Evolutionary conservation across 371 early-diverging fungal genomes (phyloP), one percentile per base, ranked within the genome.

Genomic region (Apophysomyces trapeziformis): DNA sequence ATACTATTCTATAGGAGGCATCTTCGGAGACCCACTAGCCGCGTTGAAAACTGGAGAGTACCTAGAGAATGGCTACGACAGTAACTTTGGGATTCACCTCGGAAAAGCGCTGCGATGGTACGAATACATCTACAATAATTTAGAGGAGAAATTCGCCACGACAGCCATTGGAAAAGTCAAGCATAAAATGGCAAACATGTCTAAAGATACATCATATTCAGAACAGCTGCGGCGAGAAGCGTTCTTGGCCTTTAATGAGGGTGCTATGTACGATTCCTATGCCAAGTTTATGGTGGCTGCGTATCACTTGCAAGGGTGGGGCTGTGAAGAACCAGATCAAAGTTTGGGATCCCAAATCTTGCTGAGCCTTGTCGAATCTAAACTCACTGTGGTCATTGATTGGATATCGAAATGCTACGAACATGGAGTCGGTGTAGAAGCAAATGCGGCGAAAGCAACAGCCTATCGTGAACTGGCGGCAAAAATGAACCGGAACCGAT

Each of bases 301-400:
- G 13, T 73, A 73, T 47, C 68, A 73, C 36, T 60, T 73, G 14
- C 16, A 69, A 35, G 74, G 70, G 3, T 73, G 74, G 74, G 64
- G 64, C 26, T 32, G 59, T 26, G 38, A 60, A 13, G 46, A 64
- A 18, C 67, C 57, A n/a, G 57, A 69, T 38, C 61, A 60, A 26
- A 26, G 3, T 26, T 26, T 26, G 32, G 32, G 32, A 26, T 68
- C 69, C 46, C 38, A 57, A 13, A 13, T 35, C 5, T 56, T 73
- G n/a, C 32, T 65, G 3, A 43, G 56, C 35, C 41, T 68, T 26
- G 74, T 67, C 7, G 37, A 45, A 43, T 50, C 61, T 5, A 68
- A 66, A 16, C 61, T 59, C 13, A 59, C 37, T 16, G 60, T 65
- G n/a, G 69, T 62, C 9, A 56, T 67, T 36, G 56, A 47, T 4